Base-by-base conservation (phyloP, 2,329 filamentous ascomycete species). In the Trichoderma atroviride region DNA sequence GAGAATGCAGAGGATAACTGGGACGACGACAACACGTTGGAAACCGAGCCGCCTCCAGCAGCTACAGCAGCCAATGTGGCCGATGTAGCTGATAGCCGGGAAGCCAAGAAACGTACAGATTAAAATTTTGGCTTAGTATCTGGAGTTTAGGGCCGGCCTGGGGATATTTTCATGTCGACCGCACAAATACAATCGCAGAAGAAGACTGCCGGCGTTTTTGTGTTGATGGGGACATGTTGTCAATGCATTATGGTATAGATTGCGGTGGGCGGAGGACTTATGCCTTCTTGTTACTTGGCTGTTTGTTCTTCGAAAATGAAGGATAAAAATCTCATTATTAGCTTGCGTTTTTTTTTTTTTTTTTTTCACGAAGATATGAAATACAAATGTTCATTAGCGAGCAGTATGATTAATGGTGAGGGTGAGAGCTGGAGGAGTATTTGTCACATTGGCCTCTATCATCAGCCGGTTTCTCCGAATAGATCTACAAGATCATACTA, bases 1-100 rank as follows among this genome's bases (percentile, higher is more conserved):
- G 94, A 97, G 81, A 96, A 97, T 71, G 86, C 84, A 2, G 80
- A 82, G 22, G 87, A 89, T 72, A 81, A 84, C 13, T 88, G 86
- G 86, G 86, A 86, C 33, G 85, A 86, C n/a, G 84, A 83, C 9
- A 84, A 85, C 29, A 77, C 75, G 22, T 76, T 76, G 1, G 73
- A 73, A 47, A 55, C 71, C 40, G 55, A 71, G 22, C 70, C 69
- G 6, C 67, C 72, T 6, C 60, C 68, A 33, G 16, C 52, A 37
- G 16, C 52, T 22, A 55, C 56, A 31, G 71, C 70, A 35, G 74
- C 71, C 60, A 74, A 74, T 29, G 74, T 70, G 14, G 61, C 69
- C 4, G 76, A 76, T n/a, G 69, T 71, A 6, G 73, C 72, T 19
- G 77, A 79, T 56, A 57, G 74, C n/a, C 75, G 72, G 35, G 79